A percentile compares a stretch with the other conserved stretches of the same genome.
These are phyloP conservation scores for Penicillium cosmopolitanum DNA, from an alignment of 495 filamentous ascomycete genomes.

Conservation along the genomic window DNA sequence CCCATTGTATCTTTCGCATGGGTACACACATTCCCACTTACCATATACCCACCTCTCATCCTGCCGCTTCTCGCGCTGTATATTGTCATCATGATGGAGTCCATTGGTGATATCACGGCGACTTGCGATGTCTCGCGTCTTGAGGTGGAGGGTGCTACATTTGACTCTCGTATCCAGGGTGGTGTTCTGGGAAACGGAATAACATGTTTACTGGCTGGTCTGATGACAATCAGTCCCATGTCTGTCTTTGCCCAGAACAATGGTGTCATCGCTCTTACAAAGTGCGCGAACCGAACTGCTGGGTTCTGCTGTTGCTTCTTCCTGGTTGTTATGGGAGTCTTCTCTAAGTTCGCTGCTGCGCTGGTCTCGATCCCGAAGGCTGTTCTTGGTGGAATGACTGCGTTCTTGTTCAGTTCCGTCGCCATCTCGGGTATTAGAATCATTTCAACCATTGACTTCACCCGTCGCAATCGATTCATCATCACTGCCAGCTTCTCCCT, in stretches of 20 bases:
- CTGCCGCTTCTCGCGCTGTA: conserved; percentile 85
- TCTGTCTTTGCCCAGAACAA: conserved; percentile 87
- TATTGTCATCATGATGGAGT: conserved; percentile 86
- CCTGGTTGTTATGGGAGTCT: conserved; percentile 85
- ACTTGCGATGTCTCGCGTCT: conserved; percentile 80
- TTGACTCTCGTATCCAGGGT: conserved; percentile 90
- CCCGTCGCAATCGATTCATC: conserved; percentile 84
- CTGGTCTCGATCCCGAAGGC: conserved; percentile 80
- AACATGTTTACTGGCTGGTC: conserved; percentile 76
- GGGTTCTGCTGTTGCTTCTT: conserved; percentile 81
- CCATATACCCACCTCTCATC: conserved; percentile 81
- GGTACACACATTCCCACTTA: conserved; percentile 84
- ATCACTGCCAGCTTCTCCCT: conserved; percentile 76
- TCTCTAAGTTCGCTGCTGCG: conserved; percentile 90
- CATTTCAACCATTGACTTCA: conserved; percentile 77
- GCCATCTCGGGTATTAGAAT: conserved; percentile 87
- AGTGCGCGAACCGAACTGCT: conserved; percentile 86
- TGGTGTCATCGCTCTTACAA: conserved; percentile 85
- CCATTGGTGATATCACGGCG: conserved; percentile 70
- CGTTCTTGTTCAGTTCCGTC: conserved; percentile 85
- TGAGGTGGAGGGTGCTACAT: conserved; percentile 76
- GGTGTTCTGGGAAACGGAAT: conserved; percentile 78
- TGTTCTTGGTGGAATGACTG: conserved; percentile 91
- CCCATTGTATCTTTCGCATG: conserved; percentile 86
- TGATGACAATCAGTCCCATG: conserved; percentile 87